Base-by-base conservation (phyloP, 768 basidiomycete species). In the Boletus reticuloceps region DNA sequence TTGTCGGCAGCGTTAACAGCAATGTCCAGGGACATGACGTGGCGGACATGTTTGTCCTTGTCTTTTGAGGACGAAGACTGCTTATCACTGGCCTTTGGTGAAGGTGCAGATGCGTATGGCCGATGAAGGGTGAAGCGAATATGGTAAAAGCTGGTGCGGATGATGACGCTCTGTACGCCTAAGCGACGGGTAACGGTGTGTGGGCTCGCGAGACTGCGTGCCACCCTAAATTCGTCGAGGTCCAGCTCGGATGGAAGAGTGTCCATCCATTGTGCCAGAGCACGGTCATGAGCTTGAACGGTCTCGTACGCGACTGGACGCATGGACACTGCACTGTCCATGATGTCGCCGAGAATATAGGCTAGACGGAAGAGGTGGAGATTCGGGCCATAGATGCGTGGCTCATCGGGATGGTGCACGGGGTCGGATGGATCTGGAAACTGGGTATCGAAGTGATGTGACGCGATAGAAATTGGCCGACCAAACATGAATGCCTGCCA, bases 401-500 rank as follows among this genome's bases (percentile, higher is more conserved):
- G 86, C 17, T 85, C 63, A 7, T 78, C 74, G 5, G 86, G 79
- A 41, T 65, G 50, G 13, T 60, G 57, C 11, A 50, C 32, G 38
- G 56, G 61, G 57, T 88, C 84, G 62, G 81, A 83, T 53, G 83
- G 79, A 1, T 84, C 82, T 31, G 91, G 91, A 16, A 91, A 74
- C 59, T 82, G 85, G 0, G 90, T 92, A 67, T 92, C 89, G 67
- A 89, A 93, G 69, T 91, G 90, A 66, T 91, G 86, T 5, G 89
- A 85, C 5, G 87, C 83, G 53, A 93, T 85, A 29, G 80, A 75
- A 34, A 88, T 73, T 4, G 91, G 91, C 20, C 91, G 79, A 17
- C 91, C 91, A 68, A 93, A 89, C 80, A 91, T 81, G 72, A 93
- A 92, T 0, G 89, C 87, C 67, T 92, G 89, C 91, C 91, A 93